Conservation (phyloP, 371 early-diverging fungal species). For the Zopfochytrium polystomum region DNA sequence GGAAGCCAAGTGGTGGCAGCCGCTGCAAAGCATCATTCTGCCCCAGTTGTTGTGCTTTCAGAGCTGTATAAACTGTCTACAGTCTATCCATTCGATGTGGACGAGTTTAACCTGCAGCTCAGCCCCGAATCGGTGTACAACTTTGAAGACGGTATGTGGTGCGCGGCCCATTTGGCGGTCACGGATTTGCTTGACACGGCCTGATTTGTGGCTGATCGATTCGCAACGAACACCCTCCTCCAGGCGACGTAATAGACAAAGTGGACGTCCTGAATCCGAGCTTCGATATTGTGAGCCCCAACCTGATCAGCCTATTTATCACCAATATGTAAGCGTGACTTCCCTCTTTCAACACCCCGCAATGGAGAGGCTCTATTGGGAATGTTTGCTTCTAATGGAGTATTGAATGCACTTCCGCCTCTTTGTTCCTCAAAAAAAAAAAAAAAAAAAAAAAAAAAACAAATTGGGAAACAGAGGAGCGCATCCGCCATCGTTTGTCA, state of each 20-base stretch:
- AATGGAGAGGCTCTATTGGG: too few species aligned
- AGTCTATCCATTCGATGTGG: conserved; percentile 83
- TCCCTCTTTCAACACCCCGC: too few species aligned
- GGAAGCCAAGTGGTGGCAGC: conserved; percentile 83
- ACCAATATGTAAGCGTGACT: conserved; percentile 73
- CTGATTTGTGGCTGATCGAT: background rate
- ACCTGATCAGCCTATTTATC: conserved; percentile 82
- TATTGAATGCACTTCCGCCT: too few species aligned
- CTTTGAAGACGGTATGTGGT: conserved; percentile 62
- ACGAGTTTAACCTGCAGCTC: conserved; percentile 70
- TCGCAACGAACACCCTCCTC: background rate
- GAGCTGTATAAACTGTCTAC: conserved; percentile 85
- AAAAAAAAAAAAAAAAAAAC: too few species aligned
- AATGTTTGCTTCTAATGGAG: too few species aligned
- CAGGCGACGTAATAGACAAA: conserved; percentile 69
- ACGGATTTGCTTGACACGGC: background rate
- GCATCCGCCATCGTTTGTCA: too few species aligned
- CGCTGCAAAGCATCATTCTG: conserved; percentile 88
- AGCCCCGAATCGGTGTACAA: conserved; percentile 78
- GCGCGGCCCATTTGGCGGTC: background rate
- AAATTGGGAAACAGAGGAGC: too few species aligned
- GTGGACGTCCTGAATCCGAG: conserved; percentile 79
- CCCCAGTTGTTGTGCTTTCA: conserved; percentile 82
- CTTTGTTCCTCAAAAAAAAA: too few species aligned
- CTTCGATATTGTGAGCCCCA: conserved; percentile 89